Evolutionary conservation across 1,139 yeast species (phyloP).

Genomic region (Scheffersomyces segobiensis): DNA sequence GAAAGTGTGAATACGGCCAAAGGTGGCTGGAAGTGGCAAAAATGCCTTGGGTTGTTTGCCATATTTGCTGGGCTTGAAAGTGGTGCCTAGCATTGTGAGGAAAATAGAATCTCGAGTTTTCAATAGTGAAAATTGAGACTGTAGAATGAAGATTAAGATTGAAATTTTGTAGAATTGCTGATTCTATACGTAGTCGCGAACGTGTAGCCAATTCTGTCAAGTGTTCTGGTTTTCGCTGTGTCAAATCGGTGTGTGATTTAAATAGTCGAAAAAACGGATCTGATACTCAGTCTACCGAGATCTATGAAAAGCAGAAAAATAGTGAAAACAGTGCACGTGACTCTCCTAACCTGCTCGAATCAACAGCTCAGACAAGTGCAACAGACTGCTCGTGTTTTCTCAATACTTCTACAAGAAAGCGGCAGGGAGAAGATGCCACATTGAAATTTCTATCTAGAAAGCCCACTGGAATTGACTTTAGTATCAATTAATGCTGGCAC

Average conservation of each 20-base stretch:
- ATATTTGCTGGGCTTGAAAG: constrained; percentile 26
- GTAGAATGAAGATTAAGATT: constrained; percentile 2
- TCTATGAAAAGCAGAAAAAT: background rate
- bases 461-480: background rate
- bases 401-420: background rate
- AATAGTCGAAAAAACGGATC: background rate
- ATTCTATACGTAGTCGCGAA: no score
- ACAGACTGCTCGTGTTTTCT: background rate
- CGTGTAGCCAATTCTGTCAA: no score
- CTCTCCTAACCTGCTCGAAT: background rate
- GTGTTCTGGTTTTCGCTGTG: background rate
- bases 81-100: background rate
- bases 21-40: constrained; percentile 39
- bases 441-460: background rate
- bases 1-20: constrained; percentile 17
- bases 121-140: constrained; percentile 6
- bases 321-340: background rate
- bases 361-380: background rate
- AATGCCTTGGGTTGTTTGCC: constrained; percentile 21
- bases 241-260: background rate
- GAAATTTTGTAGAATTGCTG: background rate
- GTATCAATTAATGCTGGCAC: background rate
- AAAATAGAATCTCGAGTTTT: background rate
- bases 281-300: background rate
- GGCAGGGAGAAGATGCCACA: background rate